Base-by-base conservation (phyloP, 2,329 filamentous ascomycete species). In the Zymoseptoria ardabiliae region DNA sequence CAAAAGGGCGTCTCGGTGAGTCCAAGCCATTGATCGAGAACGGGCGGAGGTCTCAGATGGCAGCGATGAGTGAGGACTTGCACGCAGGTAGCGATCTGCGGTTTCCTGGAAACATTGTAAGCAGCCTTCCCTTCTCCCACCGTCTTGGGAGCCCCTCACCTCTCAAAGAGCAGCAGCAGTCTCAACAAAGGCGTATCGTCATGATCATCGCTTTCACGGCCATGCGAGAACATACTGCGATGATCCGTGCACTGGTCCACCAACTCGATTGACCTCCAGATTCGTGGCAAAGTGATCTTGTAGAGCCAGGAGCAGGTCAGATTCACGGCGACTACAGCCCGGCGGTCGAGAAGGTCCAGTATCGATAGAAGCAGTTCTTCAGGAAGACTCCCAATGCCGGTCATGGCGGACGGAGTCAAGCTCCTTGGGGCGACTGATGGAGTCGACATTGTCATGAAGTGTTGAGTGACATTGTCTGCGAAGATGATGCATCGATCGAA, bases 21-120 rank as follows among this genome's bases (percentile, higher is more conserved):
- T 5, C 35, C 35, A 13, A 2, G 13, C 10, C 11, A 56, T 73
- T 72, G 28, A 66, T 63, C 6, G 76, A 76, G 1, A 79, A 69
- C 56, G 78, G 76, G 22, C 67, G 64, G 66, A 78, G 79, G 53
- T 78, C 76, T 28, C 73, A 79, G 66, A 61, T 79, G 77, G 64
- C 78, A 80, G 22, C 75, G 74, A 64, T 79, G 77, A 10, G 73
- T 77, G 6, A 80, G 63, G 4, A 68, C 69, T 9, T 76, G 74
- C 9, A 80, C 77, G 57, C 75, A 74, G 5, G 71, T 76, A 58
- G 30, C 53, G 35, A 7, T 23, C 8, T 52, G 57, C 71, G 54
- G 68, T 63, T 13, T 51, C 2, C 21, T 41, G 1, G 17, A 2
- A 13, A 6, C 5, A 56, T 35, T 4, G 17, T 30, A 17, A 25